These are phyloP conservation scores for Ophiostoma australiae DNA, from an alignment of 2,329 filamentous ascomycete genomes.

Conservation along the genomic window DNA sequence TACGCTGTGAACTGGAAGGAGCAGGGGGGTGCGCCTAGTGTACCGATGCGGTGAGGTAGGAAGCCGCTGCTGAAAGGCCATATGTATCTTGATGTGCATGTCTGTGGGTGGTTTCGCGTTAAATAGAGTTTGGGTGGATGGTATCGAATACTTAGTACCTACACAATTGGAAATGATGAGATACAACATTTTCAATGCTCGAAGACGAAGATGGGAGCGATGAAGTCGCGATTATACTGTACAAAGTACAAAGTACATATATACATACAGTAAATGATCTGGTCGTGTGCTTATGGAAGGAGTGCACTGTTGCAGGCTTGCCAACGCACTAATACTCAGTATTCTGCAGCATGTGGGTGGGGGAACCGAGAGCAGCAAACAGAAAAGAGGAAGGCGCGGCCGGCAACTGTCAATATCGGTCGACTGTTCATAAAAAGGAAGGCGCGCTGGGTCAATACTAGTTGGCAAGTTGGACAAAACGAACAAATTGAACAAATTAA, in stretches of 20 bases:
- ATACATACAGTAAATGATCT: neutral
- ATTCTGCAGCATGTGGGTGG: slow-evolving; percentile 14
- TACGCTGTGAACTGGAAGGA: neutral
- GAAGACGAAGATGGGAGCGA: neutral
- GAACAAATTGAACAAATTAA: neutral
- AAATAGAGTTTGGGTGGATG: neutral
- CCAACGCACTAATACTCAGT: neutral
- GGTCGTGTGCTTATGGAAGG: slow-evolving; percentile 8
- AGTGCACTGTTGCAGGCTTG: neutral
- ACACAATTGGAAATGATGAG: neutral
- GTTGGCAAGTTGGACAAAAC: too few species aligned
- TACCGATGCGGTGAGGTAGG: slow-evolving; percentile 14
- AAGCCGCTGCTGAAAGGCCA: neutral
- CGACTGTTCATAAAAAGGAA: slow-evolving; percentile 5
- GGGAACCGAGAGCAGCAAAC: neutral
- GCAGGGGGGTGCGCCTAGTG: slow-evolving; percentile 17
- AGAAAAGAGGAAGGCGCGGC: slow-evolving; percentile 5
- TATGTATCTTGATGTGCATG: neutral
- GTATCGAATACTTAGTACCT: too few species aligned
- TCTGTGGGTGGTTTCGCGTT: neutral
- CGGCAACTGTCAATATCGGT: slow-evolving; percentile 1
- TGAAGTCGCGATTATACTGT: neutral
- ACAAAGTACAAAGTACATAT: neutral
- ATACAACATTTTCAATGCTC: neutral
- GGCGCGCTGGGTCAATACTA: neutral